Base-by-base conservation (phyloP, 2,329 filamentous ascomycete species). In the Akanthomyces uredinophilus region DNA sequence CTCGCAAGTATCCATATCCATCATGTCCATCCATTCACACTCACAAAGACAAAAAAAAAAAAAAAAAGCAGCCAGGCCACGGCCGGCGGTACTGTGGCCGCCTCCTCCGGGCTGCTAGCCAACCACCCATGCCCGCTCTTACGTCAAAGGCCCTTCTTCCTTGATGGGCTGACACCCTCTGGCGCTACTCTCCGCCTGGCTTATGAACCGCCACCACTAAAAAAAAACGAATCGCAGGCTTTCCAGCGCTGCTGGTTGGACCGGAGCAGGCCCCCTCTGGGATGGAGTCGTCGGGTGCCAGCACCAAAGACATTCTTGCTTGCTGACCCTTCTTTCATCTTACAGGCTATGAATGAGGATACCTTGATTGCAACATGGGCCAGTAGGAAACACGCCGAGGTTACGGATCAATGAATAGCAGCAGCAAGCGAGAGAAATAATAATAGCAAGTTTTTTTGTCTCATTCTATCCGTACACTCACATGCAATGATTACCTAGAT, bases 101-200 rank as follows among this genome's bases (percentile, higher is more conserved):
- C 32, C 7, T 1, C 32, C 29, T 8, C 32, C 32, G 27, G 27
- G 27, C 27, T 29, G 27, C 2, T 29, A 6, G 27, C 41, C 41
- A 16, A 11, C 41, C 32, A 10, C 32, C 32, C 32, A 10, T 35
- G 11, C 7, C 37, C 13, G 35, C 44, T 44, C 37, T 58, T 50
- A 29, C 22, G 35, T 44, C 37, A 60, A 37, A 47, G 47, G 24
- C 20, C 29, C 24, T 27, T 41, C 24, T 27, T 41, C 27, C 44
- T 52, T 60, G 57, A 32, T 60, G 47, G 27, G 22, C 46, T 18
- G 57, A 60, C 57, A 22, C 47, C 56, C 46, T 60, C 47, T 3
- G 47, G 57, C 57, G 57, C 57, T 51, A 44, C 47, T 44, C 37
- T 52, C 47, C 37, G 57, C 47, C 57, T 39, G 46, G 56, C 56